Evolutionary conservation across 129 eudicot species (phyloP).

Genomic region (Apium graveolens): DNA sequence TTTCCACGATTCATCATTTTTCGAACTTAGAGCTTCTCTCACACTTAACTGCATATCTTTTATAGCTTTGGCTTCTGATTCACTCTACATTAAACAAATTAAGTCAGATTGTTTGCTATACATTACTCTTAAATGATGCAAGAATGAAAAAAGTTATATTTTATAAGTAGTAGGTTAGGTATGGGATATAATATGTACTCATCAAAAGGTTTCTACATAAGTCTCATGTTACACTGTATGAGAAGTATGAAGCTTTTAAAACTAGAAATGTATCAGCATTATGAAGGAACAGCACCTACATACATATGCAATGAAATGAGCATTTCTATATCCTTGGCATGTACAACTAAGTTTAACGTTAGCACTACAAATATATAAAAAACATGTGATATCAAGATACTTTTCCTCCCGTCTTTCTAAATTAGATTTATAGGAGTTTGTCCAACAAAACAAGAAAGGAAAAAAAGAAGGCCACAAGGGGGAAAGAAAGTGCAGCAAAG

Average conservation of each 20-base stretch:
- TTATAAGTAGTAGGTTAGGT: background rate
- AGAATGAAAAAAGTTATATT: background rate
- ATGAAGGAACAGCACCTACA: background rate
- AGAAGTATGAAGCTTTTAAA: background rate
- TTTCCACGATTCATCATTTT: slow-evolving; percentile 45
- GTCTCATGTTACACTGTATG: background rate
- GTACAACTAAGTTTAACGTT: background rate
- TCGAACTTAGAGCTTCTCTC: slow-evolving; percentile 66
- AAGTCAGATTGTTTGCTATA: background rate
- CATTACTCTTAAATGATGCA: background rate
- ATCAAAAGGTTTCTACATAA: background rate
- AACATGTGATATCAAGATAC: background rate
- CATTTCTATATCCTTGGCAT: background rate
- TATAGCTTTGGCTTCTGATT: slow-evolving; percentile 43
- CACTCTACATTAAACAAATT: slow-evolving; percentile 32
- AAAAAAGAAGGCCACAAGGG: background rate
- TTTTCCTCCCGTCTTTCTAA: background rate
- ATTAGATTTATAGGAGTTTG: background rate
- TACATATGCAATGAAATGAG: background rate
- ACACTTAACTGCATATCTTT: slow-evolving; percentile 63
- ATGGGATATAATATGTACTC: slow-evolving; percentile 2
- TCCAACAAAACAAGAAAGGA: background rate
- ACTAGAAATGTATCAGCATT: background rate
- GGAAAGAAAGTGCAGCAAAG: background rate
- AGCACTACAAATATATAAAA: background rate